A percentile compares a stretch with the other conserved stretches of the same genome.
Evolutionary conservation across 2,329 filamentous ascomycete genomes (phyloP).

Genomic region (Cryphonectria naterciae): DNA sequence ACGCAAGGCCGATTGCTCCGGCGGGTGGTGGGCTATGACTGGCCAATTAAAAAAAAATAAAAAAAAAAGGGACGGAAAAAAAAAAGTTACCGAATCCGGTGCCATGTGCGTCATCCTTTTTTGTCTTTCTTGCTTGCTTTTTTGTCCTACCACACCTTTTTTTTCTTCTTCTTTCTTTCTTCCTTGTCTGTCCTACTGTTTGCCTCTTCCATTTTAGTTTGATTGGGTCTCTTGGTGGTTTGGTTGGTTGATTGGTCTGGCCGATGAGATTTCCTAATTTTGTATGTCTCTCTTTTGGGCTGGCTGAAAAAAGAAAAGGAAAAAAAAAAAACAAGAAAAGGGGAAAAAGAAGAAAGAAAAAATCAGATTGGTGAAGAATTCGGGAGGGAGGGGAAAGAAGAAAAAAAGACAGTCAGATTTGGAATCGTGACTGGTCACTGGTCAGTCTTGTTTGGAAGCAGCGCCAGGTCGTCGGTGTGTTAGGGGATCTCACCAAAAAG

Average conservation of each 20-base stretch:
- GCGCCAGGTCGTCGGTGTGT: neutral
- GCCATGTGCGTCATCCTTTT: neutral
- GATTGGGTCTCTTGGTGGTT: neutral
- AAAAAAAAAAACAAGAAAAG: no score
- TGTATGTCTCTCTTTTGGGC: neutral
- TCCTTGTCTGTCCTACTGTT: neutral
- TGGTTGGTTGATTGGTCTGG: neutral
- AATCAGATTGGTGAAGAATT: neutral
- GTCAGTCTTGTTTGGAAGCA: neutral
- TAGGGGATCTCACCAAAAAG: neutral
- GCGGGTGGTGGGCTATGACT: neutral
- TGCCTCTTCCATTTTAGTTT: neutral
- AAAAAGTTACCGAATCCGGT: neutral
- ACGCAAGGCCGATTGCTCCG: neutral
- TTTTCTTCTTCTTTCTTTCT: no score
- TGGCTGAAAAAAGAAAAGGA: neutral
- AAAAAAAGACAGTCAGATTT: neutral
- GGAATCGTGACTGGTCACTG: constrained; percentile 4
- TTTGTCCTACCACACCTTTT: constrained; percentile 2
- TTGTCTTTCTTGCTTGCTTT: neutral
- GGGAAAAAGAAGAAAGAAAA: no score
- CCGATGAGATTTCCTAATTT: no score
- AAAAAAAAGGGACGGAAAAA: neutral
- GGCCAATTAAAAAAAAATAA: neutral
- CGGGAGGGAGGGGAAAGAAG: neutral